A percentile compares a stretch with the other conserved stretches of the same genome.
Evolutionary conservation across 2,329 filamentous ascomycete species (phyloP).

Genomic region (Xylariaceae sp.): DNA sequence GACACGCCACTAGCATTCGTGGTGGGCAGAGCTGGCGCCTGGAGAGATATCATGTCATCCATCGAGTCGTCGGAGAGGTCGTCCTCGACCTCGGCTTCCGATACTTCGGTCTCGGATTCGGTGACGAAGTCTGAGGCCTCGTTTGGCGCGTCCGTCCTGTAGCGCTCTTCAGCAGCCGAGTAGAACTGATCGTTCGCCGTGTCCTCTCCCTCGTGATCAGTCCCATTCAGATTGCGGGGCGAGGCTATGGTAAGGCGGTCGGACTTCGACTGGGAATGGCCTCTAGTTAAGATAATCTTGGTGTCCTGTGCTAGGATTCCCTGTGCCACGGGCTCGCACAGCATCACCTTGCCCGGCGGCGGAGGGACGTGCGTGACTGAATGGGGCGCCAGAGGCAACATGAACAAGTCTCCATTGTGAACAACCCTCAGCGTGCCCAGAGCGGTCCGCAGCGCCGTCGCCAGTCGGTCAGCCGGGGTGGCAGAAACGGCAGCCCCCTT

Average conservation of each 20-base stretch:
- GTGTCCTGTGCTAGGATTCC: conserved; percentile 70
- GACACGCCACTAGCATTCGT: conserved; percentile 72
- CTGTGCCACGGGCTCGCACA: conserved; percentile 93
- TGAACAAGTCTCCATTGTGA: conserved; percentile 73
- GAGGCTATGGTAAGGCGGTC: conserved; percentile 38
- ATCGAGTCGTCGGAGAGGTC: conserved; percentile 79
- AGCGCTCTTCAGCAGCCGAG: conserved; percentile 78
- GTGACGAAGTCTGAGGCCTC: conserved; percentile 52
- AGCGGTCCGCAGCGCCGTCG: conserved; percentile 63
- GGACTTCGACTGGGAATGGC: conserved; percentile 50
- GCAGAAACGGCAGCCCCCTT: conserved; percentile 23
- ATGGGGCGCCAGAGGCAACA: conserved; percentile 72
- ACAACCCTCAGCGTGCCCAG: conserved; percentile 67
- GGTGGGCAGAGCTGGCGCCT: conserved; percentile 70
- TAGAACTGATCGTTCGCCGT: conserved; percentile 87
- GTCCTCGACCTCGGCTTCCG: conserved; percentile 61
- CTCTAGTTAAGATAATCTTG: conserved; percentile 71
- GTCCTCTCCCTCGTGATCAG: conserved; percentile 64
- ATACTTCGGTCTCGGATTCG: conserved; percentile 57
- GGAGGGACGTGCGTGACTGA: conserved; percentile 79
- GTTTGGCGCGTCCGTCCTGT: conserved; percentile 49
- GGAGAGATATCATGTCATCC: conserved; percentile 88
- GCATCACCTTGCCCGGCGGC: conserved; percentile 76
- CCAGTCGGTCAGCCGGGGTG: conserved; percentile 50
- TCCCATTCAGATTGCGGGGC: conserved; percentile 50